These are phyloP conservation scores for Aspergillus diversus DNA, from an alignment of 495 filamentous ascomycete species.

Conservation along the genomic window DNA sequence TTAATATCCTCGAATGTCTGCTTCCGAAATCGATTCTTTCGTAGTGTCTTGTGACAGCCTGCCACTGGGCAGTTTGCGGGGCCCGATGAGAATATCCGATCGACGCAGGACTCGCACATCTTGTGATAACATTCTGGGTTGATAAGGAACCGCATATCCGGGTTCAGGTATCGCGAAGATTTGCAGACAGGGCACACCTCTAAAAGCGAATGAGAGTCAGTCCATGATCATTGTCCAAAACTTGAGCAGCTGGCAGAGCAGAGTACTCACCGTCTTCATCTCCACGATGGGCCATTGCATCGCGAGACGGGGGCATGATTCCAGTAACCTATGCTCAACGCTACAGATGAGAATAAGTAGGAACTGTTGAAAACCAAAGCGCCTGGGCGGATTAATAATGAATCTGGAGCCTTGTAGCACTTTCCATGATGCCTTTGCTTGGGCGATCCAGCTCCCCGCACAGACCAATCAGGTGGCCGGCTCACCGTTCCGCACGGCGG, in stretches of 20 bases:
- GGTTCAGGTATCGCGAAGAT: slow-evolving; percentile 91
- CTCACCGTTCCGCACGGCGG: slow-evolving; percentile 29
- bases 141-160: slow-evolving; percentile 89
- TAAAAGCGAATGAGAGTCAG: slow-evolving; percentile 34
- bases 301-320: slow-evolving; percentile 41
- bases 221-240: background rate
- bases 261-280: slow-evolving; percentile 55
- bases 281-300: slow-evolving; percentile 39
- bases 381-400: background rate
- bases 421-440: background rate
- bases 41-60: slow-evolving; percentile 80
- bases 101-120: slow-evolving; percentile 95
- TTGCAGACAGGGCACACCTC: slow-evolving; percentile 98
- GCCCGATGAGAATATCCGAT: slow-evolving; percentile 88
- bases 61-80: slow-evolving; percentile 90
- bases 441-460: slow-evolving; percentile 15
- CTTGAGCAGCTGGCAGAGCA: background rate
- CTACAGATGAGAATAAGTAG: slow-evolving; percentile 14
- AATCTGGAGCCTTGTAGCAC: background rate
- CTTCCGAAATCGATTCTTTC: slow-evolving; percentile 78
- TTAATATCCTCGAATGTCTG: slow-evolving; percentile 90
- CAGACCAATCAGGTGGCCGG: slow-evolving; percentile 31
- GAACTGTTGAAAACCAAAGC: too few relatives aligned
- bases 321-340: background rate
- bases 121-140: slow-evolving; percentile 99